These are phyloP conservation scores for Aspergillus sclerotioniger DNA, from an alignment of 495 filamentous ascomycete genomes.

Conservation along the genomic window DNA sequence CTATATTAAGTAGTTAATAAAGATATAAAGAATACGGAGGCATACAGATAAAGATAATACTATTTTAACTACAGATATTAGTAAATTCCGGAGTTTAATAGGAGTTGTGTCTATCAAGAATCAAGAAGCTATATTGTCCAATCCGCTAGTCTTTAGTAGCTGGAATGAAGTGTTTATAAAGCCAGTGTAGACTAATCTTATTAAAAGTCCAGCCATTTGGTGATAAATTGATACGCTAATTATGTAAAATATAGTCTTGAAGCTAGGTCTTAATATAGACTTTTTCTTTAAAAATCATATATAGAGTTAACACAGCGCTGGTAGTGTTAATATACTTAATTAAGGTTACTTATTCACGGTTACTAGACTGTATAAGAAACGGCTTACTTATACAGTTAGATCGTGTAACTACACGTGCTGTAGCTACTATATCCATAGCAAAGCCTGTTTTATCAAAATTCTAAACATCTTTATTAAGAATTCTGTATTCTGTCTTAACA, in stretches of 20 bases:
- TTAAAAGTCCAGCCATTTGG: not conserved
- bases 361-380: too few relatives aligned
- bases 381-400: too few relatives aligned
- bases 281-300: constrained; percentile 1
- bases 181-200: too few relatives aligned
- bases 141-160: not conserved
- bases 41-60: constrained; percentile 1
- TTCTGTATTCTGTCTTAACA: not conserved
- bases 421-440: too few relatives aligned
- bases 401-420: too few relatives aligned
- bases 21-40: too few relatives aligned
- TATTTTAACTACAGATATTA: not conserved
- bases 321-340: not conserved
- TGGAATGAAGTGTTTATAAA: not conserved
- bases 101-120: not conserved
- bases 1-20: not conserved
- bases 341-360: not conserved
- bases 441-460: too few relatives aligned
- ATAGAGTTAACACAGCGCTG: too few relatives aligned
- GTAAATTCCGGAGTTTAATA: not conserved
- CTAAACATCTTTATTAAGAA: not conserved
- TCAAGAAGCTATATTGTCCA: not conserved
- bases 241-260: not conserved
- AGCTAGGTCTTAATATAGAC: not conserved
- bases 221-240: not conserved